Conservation (phyloP, 1,284 basidiomycete genomes). For the Rhodotorula sp. region DNA sequence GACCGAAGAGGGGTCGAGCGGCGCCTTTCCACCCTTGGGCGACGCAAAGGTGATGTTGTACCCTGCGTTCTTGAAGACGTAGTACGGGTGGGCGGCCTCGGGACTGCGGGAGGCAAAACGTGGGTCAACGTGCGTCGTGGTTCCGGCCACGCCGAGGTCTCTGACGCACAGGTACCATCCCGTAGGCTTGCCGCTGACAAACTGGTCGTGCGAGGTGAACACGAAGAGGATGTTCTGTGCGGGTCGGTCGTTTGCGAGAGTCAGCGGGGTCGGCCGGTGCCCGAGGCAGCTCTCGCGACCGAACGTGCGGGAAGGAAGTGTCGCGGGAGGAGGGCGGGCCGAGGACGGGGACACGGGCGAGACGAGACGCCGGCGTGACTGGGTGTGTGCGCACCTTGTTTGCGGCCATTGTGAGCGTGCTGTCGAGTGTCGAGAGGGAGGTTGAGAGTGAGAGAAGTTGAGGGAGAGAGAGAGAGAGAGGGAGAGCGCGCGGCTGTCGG, state of each 20-base stretch:
- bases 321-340: background rate
- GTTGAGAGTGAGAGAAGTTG: background rate
- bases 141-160: background rate
- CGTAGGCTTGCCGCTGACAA: slow-evolving; percentile 58
- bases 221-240: slow-evolving; percentile 61
- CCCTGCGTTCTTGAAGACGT: slow-evolving; percentile 59
- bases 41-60: slow-evolving; percentile 66
- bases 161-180: slow-evolving; percentile 51
- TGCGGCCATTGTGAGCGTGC: slow-evolving; percentile 2
- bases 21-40: slow-evolving; percentile 68
- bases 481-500: too few relatives aligned
- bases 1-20: slow-evolving; percentile 63
- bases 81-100: slow-evolving; percentile 78
- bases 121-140: background rate
- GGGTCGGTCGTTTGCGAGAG: background rate
- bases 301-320: too few relatives aligned
- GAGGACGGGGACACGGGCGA: background rate
- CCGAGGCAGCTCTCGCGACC: too few relatives aligned
- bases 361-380: background rate
- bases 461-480: background rate
- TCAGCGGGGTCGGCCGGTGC: background rate
- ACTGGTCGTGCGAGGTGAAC: slow-evolving; percentile 66
- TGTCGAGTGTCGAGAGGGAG: too few relatives aligned
- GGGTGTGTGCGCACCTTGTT: slow-evolving; percentile 1
- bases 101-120: slow-evolving; percentile 52